These are phyloP conservation scores for Polyporus tsugae DNA, from an alignment of 1,284 basidiomycete species.

Conservation along the genomic window DNA sequence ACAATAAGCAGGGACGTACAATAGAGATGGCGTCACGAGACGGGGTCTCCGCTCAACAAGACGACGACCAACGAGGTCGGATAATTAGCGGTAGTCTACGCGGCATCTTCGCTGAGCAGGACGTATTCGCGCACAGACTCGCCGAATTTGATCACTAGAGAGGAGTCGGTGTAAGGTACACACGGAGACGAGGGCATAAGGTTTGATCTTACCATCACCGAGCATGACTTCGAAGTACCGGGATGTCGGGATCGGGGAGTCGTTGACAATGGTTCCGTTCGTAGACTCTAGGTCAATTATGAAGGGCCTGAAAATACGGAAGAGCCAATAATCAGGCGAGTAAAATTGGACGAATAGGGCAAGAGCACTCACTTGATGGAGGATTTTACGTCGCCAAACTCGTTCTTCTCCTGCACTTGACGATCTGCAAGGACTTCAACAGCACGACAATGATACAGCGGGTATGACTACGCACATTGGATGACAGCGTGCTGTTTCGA, in stretches of 20 bases:
- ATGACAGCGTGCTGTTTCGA: constrained; percentile 99
- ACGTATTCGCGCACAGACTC: constrained; percentile 90
- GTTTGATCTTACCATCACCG: constrained; percentile 79
- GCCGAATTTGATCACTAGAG: constrained; percentile 90
- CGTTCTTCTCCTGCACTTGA: constrained; percentile 86
- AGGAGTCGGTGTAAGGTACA: background rate
- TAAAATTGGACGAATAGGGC: background rate
- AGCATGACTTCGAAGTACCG: constrained; percentile 91
- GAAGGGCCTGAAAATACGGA: constrained; percentile 72
- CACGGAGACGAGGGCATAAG: constrained; percentile 3
- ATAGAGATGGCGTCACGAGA: constrained; percentile 1
- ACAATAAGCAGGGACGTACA: constrained; percentile 27
- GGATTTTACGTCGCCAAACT: constrained; percentile 83
- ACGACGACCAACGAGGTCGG: background rate
- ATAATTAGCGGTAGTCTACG: constrained; percentile 41
- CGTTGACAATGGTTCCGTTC: constrained; percentile 94
- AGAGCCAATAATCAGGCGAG: background rate
- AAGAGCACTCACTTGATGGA: constrained; percentile 68
- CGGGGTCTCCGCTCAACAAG: background rate
- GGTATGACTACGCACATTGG: constrained; percentile 69
- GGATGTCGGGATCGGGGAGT: constrained; percentile 82
- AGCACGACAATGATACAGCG: constrained; percentile 12
- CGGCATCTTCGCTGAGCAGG: constrained; percentile 81
- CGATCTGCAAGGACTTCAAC: constrained; percentile 61
- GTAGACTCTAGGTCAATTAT: constrained; percentile 97